Evolutionary conservation across 148 eudicot species (phyloP).

Genomic region (Rhododendron mucronatum): DNA sequence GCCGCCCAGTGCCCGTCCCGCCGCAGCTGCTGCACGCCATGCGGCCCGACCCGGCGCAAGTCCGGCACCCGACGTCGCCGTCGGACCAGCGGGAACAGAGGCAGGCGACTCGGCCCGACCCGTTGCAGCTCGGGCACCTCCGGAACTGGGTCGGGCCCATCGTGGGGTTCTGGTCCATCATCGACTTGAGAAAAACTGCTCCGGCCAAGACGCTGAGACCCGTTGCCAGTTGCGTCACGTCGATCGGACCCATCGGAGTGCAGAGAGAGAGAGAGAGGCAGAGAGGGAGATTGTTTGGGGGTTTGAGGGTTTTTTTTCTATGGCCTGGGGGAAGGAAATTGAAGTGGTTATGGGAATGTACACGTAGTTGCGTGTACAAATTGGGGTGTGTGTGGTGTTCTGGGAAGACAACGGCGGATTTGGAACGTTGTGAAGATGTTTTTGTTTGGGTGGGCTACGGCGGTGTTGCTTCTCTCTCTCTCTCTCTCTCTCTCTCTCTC

Average conservation of each 20-base stretch:
- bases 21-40: constrained; percentile 78
- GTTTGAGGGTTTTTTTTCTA: background rate
- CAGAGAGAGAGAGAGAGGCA: background rate
- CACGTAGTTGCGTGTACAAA: constrained; percentile 11
- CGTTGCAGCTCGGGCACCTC: constrained; percentile 74
- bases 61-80: constrained; percentile 74
- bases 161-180: constrained; percentile 60
- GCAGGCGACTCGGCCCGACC: constrained; percentile 75
- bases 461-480: background rate
- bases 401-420: background rate
- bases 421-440: constrained; percentile 16
- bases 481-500: background rate
- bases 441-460: background rate
- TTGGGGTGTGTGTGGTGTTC: background rate
- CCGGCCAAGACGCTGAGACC: constrained; percentile 82
- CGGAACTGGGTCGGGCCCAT: constrained; percentile 59
- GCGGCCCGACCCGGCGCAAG: constrained; percentile 75
- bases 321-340: background rate
- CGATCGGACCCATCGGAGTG: constrained; percentile 57
- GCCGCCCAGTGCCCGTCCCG: constrained; percentile 82
- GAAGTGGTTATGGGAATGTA: constrained; percentile 15
- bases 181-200: constrained; percentile 59
- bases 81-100: constrained; percentile 86
- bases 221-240: constrained; percentile 66
- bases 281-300: background rate